Conservation (phyloP, 2,329 filamentous ascomycete species). For the Sclerotiophoma versabilis region DNA sequence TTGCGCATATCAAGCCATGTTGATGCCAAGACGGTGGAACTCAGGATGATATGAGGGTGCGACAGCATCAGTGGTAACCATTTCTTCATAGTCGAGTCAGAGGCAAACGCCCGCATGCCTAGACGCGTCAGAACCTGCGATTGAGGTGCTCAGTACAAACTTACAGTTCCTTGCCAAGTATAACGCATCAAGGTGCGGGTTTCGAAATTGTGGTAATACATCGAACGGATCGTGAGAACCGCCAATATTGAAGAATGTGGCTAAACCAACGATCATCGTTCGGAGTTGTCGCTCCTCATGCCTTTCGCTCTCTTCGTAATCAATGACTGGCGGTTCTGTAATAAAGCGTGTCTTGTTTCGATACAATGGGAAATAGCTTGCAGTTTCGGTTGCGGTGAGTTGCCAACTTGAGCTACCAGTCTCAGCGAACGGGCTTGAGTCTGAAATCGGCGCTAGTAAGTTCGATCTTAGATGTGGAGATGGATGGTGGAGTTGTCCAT, state of each 20-base stretch:
- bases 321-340: slow-evolving; percentile 7
- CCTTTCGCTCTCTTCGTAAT: slow-evolving; percentile 27
- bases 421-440: not conserved
- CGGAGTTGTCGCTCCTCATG: slow-evolving; percentile 28
- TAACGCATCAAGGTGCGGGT: not conserved
- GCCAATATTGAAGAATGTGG: slow-evolving; percentile 17
- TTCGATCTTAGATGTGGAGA: not conserved
- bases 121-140: not conserved
- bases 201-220: not conserved
- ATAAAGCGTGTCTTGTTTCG: not conserved
- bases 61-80: slow-evolving; percentile 39
- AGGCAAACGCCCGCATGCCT: slow-evolving; percentile 34
- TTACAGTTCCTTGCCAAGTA: slow-evolving; percentile 7
- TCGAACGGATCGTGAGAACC: slow-evolving; percentile 7
- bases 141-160: not conserved
- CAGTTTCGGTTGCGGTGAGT: not conserved
- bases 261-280: slow-evolving; percentile 21
- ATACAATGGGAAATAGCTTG: slow-evolving; percentile 2
- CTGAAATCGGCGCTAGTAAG: not conserved
- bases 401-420: slow-evolving; percentile 1
- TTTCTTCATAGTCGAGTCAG: slow-evolving; percentile 28
- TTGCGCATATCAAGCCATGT: slow-evolving; percentile 41
- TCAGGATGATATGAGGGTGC: slow-evolving; percentile 37
- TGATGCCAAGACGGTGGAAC: slow-evolving; percentile 31
- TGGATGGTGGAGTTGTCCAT: not conserved